Base-by-base conservation (phyloP, 1,139 yeast species). In the Taphrina sp. region DNA sequence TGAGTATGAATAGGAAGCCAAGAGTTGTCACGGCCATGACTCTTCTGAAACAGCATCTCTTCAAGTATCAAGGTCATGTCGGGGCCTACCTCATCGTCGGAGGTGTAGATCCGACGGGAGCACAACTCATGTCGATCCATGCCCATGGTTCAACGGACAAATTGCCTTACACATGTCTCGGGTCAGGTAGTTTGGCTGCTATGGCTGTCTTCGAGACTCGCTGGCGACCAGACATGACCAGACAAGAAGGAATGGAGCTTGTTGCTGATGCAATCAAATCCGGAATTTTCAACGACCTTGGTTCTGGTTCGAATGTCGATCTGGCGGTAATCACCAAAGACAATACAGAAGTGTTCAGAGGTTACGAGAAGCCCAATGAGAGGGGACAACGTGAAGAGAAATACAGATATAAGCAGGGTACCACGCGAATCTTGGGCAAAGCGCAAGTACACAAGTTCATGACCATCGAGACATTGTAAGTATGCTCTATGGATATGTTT, bases 251-350 rank as follows among this genome's bases (percentile, higher is more conserved):
- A 20, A 82, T 90, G 73, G 80, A 80, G 62, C 77, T 92, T 59
- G 92, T 96, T 62, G 78, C 96, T 3, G 89, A 86, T 64, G 98
- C 98, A 42, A 92, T 92, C 67, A 88, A 87, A 72, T 88, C 96
- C 29, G 98, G 98, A 79, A 90, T 92, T 67, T 92, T 96, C 96
- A 92, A 92, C 72, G 98, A 92, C 76, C 79, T 92, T 70, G 98
- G 98, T 45, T 90, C 97, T 1, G 98, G 98, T 68, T 90, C 97
- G 29, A 92, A 92, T 67, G 97, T 92, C 23, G 98, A 92, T 70
- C 76, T 92, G 61, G 92, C 97, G 74, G 96, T 92, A 29, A 88
- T 92, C 95, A 96, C 90, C 72, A 74, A 79, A 42, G 96, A 94
- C 61, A 82, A 87, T 68, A 94, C 86, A 69, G 49, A 62, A 28